Conservation (phyloP, 2,329 filamentous ascomycete genomes). For the Hypoxylon sp. region DNA sequence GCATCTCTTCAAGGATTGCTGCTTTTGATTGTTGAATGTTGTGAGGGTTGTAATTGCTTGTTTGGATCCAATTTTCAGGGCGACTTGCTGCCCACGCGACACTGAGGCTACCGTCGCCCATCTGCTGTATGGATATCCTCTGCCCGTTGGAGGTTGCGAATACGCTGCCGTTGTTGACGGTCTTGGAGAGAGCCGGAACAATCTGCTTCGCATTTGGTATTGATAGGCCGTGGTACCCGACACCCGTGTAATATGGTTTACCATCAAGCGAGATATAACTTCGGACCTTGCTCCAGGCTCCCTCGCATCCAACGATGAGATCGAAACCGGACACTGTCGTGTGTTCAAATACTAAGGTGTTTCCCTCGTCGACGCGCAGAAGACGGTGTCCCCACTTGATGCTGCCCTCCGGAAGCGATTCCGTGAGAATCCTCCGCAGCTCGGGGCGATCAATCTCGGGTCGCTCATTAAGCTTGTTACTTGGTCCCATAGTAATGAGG, state of each 20-base stretch:
- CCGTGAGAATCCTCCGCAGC: constrained; percentile 55
- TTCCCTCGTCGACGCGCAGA: constrained; percentile 47
- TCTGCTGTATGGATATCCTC: constrained; percentile 53
- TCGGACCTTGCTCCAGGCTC: constrained; percentile 51
- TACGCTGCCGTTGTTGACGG: constrained; percentile 58
- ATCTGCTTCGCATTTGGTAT: constrained; percentile 52
- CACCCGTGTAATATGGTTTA: constrained; percentile 56
- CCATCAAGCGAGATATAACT: constrained; percentile 47
- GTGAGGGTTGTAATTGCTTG: constrained; percentile 55
- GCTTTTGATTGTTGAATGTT: constrained; percentile 51
- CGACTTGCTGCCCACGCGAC: constrained; percentile 51
- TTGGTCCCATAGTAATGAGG: constrained; percentile 46
- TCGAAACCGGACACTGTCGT: constrained; percentile 50
- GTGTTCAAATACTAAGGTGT: constrained; percentile 52
- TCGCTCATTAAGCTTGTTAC: constrained; percentile 49
- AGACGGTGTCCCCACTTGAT: constrained; percentile 59
- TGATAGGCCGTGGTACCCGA: constrained; percentile 54
- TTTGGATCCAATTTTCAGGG: constrained; percentile 51
- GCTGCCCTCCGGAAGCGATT: constrained; percentile 54
- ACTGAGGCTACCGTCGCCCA: constrained; percentile 59
- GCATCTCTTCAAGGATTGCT: constrained; percentile 46
- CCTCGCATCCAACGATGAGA: constrained; percentile 49
- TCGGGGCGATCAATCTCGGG: constrained; percentile 63
- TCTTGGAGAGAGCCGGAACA: constrained; percentile 54
- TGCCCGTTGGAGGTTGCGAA: constrained; percentile 56